These are phyloP conservation scores for Scenedesmus sp. DNA, from an alignment of 163 green algal genomes.

Conservation along the genomic window DNA sequence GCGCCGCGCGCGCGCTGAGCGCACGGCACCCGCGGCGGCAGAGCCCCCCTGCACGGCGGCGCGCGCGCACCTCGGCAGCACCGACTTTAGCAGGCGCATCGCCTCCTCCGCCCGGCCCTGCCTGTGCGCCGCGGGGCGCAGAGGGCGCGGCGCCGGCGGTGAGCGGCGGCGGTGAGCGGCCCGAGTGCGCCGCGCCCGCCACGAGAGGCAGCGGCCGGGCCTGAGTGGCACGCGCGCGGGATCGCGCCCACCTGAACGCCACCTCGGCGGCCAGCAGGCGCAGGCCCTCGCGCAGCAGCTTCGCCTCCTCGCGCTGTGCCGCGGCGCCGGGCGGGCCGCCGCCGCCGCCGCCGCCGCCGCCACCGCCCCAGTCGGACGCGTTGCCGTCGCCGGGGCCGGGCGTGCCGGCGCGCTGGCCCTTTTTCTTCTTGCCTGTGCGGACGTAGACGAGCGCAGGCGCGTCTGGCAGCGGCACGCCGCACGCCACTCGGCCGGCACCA, in stretches of 20 bases:
- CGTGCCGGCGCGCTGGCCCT: background rate
- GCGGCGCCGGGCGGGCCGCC: background rate
- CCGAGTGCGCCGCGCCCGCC: background rate
- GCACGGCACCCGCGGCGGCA: too few relatives aligned
- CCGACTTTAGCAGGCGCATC: slow-evolving; percentile 25
- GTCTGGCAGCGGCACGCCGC: too few relatives aligned
- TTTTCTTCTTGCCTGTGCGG: background rate
- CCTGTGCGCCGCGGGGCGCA: background rate
- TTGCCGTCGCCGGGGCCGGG: slow-evolving; percentile 1
- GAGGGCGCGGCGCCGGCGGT: too few relatives aligned
- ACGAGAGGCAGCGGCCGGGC: too few relatives aligned
- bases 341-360: slow-evolving; percentile 3
- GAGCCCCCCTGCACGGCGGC: too few relatives aligned
- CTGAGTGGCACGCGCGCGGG: background rate
- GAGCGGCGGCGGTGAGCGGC: too few relatives aligned
- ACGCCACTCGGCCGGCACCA: too few relatives aligned
- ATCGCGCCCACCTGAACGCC: background rate
- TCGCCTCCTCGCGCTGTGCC: background rate
- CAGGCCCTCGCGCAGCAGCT: slow-evolving; percentile 6
- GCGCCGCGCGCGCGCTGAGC: too few relatives aligned
- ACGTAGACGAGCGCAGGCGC: too few relatives aligned
- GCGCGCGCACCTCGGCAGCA: slow-evolving; percentile 41
- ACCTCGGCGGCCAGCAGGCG: slow-evolving; percentile 28
- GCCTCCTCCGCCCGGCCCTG: slow-evolving; percentile 31
- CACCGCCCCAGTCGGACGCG: slow-evolving; percentile 6